Base-by-base conservation (phyloP, 2,329 filamentous ascomycete species). In the Penicillium sp. region DNA sequence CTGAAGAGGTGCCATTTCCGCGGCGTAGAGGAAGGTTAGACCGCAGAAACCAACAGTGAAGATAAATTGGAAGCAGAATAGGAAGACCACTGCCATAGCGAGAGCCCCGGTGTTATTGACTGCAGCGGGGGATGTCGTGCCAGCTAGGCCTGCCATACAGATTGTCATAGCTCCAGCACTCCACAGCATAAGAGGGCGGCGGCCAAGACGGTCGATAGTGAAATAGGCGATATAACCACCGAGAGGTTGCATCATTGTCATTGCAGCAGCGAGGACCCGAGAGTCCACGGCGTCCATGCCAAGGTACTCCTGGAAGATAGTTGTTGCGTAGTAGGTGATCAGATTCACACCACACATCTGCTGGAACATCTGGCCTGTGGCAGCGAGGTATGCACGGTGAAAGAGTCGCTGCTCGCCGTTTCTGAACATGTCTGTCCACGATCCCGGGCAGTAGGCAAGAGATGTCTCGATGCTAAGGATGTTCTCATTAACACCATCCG, bases 391-490 rank as follows among this genome's bases (percentile, higher is more conserved):
- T 7, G 77, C 76, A 32, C 80, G 76, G 66, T 81, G 78, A 47
- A 81, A 73, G 61, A 80, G 74, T 24, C 78, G 73, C 56, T 81
- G 72, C 53, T 78, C 74, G 53, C 73, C 75, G 74, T 79, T 80
- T 58, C 76, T 82, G 70, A 84, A 83, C 32, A 82, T 74, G 52
- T 82, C 81, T 3, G 68, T 62, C 66, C 83, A 82, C 10, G 69
- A 73, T 20, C 76, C 78, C 64, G 78, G 76, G 38, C 60, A 35
- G 65, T 66, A 5, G 52, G 78, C 76, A 16, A 78, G 62, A 3
- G 78, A 76, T 0, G 72, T 71, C 53, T 77, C 77, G 29, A 83
- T 82, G 31, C 74, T 78, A 2, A 71, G 69, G 4, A 83, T 69
- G 59, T 82, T 81, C 2, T 71, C 68, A 11, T 70, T 62, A 24